These are phyloP conservation scores for Rhizopogon salebrosus DNA, from an alignment of 768 basidiomycete genomes.

Conservation along the genomic window DNA sequence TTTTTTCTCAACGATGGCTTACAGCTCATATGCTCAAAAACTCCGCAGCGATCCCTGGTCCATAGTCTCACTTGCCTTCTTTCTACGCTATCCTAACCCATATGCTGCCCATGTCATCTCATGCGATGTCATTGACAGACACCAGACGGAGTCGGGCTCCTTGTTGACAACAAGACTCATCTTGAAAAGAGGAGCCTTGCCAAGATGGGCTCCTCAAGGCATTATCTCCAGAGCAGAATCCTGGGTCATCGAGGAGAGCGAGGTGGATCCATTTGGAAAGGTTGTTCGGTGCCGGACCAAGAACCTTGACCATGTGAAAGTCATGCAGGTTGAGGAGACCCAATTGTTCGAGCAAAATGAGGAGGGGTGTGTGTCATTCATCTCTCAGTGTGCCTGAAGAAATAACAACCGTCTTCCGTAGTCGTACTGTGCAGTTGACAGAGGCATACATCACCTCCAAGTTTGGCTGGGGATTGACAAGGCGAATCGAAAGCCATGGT, in stretches of 20 bases:
- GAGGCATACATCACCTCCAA: slow-evolving; percentile 85
- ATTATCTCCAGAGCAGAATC: slow-evolving; percentile 82
- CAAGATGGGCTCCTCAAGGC: slow-evolving; percentile 84
- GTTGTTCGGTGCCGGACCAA: slow-evolving; percentile 74
- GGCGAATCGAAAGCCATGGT: slow-evolving; percentile 82
- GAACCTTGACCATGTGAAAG: slow-evolving; percentile 91
- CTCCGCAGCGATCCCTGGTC: slow-evolving; percentile 81
- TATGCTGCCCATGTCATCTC: slow-evolving; percentile 91
- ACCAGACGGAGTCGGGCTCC: slow-evolving; percentile 64
- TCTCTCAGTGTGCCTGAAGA: neutral
- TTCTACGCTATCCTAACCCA: slow-evolving; percentile 93
- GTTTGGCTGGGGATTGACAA: slow-evolving; percentile 88
- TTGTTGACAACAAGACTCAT: slow-evolving; percentile 87
- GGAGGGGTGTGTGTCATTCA: slow-evolving; percentile 54
- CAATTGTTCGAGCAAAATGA: slow-evolving; percentile 63
- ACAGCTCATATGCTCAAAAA: slow-evolving; percentile 10
- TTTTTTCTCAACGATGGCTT: neutral
- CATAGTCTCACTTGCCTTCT: slow-evolving; percentile 89
- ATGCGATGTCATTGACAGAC: slow-evolving; percentile 90
- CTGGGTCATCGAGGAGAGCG: slow-evolving; percentile 94
- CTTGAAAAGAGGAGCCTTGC: slow-evolving; percentile 86
- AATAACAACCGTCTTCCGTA: slow-evolving; percentile 22
- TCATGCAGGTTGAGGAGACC: slow-evolving; percentile 88
- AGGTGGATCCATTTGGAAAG: slow-evolving; percentile 81
- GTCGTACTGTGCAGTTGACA: slow-evolving; percentile 79